Evolutionary conservation across 164 flowering plant genomes (phyloP).

Genomic region (Magnolia kwangsiensis): DNA sequence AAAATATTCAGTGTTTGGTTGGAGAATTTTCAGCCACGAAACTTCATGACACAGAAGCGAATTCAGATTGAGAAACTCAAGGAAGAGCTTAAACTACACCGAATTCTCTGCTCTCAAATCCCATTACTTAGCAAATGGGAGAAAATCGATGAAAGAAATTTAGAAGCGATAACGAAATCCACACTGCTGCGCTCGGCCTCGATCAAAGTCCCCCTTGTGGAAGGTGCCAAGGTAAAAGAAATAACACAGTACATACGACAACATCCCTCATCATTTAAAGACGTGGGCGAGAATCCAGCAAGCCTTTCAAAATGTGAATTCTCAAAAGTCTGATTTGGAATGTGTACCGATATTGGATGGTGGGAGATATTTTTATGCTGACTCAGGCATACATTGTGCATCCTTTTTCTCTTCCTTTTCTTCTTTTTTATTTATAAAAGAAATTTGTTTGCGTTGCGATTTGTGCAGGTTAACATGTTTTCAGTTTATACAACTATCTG

Average conservation of each 20-base stretch:
- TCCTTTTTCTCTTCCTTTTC: neutral
- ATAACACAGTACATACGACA: neutral
- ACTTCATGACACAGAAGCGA: conserved; percentile 30
- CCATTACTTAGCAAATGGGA: conserved; percentile 50
- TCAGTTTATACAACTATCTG: conserved; percentile 35
- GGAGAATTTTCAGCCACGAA: conserved; percentile 30
- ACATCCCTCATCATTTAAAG: no score
- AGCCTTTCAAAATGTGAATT: neutral
- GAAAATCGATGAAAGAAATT: conserved; percentile 45
- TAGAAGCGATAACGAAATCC: conserved; percentile 48
- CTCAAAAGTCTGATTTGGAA: neutral
- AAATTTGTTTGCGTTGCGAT: neutral
- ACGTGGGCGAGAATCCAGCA: no score
- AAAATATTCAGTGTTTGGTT: conserved; percentile 31
- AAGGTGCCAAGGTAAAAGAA: conserved; percentile 54
- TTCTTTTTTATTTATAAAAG: no score
- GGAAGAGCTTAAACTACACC: conserved; percentile 33
- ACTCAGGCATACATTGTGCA: neutral
- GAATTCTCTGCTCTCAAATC: conserved; percentile 36
- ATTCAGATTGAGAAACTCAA: conserved; percentile 38
- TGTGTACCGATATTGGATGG: neutral
- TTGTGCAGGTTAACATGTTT: conserved; percentile 2
- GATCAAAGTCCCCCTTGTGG: conserved; percentile 36
- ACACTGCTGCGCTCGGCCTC: conserved; percentile 32
- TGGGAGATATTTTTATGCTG: neutral